Conservation (phyloP, 148 eudicot genomes). For the Mesembryanthemum crystallinum region DNA sequence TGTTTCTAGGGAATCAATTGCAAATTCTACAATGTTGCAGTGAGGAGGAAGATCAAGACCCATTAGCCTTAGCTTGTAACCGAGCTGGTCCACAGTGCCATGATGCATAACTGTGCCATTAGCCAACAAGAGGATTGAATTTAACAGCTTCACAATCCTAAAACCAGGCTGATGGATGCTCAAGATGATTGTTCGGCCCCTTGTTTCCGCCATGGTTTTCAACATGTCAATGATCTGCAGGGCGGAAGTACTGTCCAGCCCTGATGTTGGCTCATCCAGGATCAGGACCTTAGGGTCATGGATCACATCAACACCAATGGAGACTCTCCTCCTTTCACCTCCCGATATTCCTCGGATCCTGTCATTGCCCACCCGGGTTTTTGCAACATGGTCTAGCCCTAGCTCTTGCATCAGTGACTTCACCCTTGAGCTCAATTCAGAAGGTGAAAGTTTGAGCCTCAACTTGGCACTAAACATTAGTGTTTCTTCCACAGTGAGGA, state of each 20-base stretch:
- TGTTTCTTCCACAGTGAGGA: conserved; percentile 90
- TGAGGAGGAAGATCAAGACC: conserved; percentile 65
- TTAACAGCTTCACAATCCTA: conserved; percentile 77
- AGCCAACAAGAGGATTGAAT: conserved; percentile 70
- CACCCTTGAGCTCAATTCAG: conserved; percentile 50
- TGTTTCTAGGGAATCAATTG: conserved; percentile 75
- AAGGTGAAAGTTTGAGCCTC: conserved; percentile 44
- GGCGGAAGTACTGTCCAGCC: conserved; percentile 88
- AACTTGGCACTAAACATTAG: conserved; percentile 70
- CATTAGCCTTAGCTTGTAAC: conserved; percentile 42
- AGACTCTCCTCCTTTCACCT: conserved; percentile 88
- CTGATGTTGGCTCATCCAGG: conserved; percentile 96
- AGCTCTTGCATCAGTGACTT: conserved; percentile 69
- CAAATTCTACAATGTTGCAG: conserved; percentile 76
- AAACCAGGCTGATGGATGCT: conserved; percentile 97
- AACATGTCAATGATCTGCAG: conserved; percentile 88
- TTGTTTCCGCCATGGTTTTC: conserved; percentile 75
- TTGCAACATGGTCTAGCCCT: conserved; percentile 63
- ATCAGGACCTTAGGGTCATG: conserved; percentile 85
- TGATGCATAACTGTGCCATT: conserved; percentile 76
- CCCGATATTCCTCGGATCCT: conserved; percentile 81
- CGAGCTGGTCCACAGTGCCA: conserved; percentile 70
- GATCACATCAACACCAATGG: conserved; percentile 87
- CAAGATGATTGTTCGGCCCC: conserved; percentile 68
- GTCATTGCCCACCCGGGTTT: conserved; percentile 65